Evolutionary conservation across 108 stramenopile genomes (phyloP).

Genomic region (Schizochytrium sp.): DNA sequence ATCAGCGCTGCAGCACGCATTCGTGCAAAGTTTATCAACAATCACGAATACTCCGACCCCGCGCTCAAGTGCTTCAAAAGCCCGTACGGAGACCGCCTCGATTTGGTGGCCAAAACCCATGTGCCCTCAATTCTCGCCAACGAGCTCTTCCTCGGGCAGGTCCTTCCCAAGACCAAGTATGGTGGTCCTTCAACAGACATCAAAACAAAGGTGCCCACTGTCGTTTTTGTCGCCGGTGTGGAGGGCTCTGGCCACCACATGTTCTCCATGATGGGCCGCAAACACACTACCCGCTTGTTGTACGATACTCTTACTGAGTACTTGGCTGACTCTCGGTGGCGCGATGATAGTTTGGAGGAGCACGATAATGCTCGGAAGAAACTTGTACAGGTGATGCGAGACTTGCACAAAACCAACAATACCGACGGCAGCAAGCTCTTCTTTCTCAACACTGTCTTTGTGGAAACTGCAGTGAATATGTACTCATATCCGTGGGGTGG

Average conservation of each 20-base stretch:
- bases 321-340: conserved; percentile 20
- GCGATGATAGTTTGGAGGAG: conserved; percentile 6
- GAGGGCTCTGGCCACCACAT: conserved; percentile 61
- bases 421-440: conserved; percentile 55
- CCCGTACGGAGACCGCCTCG: conserved; percentile 8
- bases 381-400: not conserved
- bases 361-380: not conserved
- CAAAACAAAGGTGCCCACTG: not conserved
- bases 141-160: conserved; percentile 27
- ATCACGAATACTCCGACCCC: not conserved
- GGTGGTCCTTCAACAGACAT: not conserved
- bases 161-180: conserved; percentile 9
- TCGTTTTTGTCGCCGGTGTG: conserved; percentile 40
- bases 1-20: not conserved
- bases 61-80: conserved; percentile 40
- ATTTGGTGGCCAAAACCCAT: not conserved
- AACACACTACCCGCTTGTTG: conserved; percentile 58
- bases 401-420: conserved; percentile 36
- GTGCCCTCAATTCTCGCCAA: conserved; percentile 30
- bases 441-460: conserved; percentile 59
- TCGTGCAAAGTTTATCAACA: conserved; percentile 24
- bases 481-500: conserved; percentile 61
- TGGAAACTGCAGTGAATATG: conserved; percentile 44
- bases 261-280: not conserved
- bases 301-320: conserved; percentile 59